phyloP scores from a whole-genome alignment of 805 yeast species.

The Zygosaccharomyces bisporus region DNA sequence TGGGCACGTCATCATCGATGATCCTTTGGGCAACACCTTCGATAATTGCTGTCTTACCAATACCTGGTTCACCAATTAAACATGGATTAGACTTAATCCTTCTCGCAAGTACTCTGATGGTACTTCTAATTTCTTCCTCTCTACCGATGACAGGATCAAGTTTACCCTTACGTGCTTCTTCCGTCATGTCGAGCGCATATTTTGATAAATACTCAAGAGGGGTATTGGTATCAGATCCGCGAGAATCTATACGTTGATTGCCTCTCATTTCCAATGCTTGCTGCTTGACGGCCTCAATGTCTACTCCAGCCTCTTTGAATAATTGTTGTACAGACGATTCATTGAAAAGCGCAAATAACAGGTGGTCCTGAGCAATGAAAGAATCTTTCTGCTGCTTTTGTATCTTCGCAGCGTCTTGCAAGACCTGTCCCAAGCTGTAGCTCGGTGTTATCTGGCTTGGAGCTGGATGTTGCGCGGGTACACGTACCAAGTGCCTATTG shows the following conservation, averaged over 20 bases:
- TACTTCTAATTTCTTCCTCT: conserved; percentile 95
- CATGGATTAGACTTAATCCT: conserved; percentile 96
- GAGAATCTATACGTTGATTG: conserved; percentile 83
- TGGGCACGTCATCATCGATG: conserved; percentile 92
- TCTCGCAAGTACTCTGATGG: conserved; percentile 93
- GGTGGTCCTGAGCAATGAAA: conserved; percentile 91
- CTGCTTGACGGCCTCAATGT: conserved; percentile 65
- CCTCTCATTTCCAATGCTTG: conserved; percentile 85
- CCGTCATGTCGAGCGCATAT: conserved; percentile 92
- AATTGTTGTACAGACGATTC: conserved; percentile 67
- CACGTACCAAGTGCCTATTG: conserved; percentile 73
- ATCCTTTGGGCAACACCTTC: conserved; percentile 99
- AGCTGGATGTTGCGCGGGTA: conserved; percentile 87
- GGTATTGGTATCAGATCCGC: conserved; percentile 88
- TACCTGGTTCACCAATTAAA: conserved; percentile 98
- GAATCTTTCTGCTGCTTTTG: conserved; percentile 86
- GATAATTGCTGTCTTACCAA: conserved; percentile 96
- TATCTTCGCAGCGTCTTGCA: conserved; percentile 71
- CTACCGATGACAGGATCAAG: conserved; percentile 98
- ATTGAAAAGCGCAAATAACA: conserved; percentile 77
- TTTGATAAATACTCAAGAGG: conserved; percentile 79
- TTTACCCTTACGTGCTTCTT: conserved; percentile 87
- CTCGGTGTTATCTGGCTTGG: conserved; percentile 77
- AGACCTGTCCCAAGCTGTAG: conserved; percentile 68
- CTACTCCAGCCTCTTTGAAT: conserved; percentile 67